A percentile compares a stretch with the other conserved stretches of the same genome.
Evolutionary conservation across 208 protist species (phyloP).

Genomic region (Zelonia costaricensis): DNA sequence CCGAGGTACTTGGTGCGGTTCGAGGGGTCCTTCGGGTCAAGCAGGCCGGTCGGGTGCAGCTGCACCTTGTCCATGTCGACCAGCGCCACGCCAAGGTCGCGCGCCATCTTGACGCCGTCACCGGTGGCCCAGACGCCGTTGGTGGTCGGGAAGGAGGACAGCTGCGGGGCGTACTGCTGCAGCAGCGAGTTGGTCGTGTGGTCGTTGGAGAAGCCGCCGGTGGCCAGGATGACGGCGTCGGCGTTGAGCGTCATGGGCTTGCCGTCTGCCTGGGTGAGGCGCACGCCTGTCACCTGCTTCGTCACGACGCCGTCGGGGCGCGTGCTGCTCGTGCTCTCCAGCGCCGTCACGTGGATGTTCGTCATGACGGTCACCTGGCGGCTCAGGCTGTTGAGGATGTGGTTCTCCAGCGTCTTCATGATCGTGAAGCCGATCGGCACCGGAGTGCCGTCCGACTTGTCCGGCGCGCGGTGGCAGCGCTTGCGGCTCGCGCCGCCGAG

Average conservation of each 20-base stretch:
- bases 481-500: constrained; percentile 89
- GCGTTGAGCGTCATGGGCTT: constrained; percentile 43
- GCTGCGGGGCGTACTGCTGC: constrained; percentile 71
- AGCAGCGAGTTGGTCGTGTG: constrained; percentile 64
- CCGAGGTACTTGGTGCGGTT: constrained; percentile 93
- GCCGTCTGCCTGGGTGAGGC: constrained; percentile 16
- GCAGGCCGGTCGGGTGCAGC: constrained; percentile 96
- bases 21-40: constrained; percentile 91
- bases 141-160: constrained; percentile 84
- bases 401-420: constrained; percentile 78
- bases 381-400: constrained; percentile 62
- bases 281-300: constrained; percentile 56
- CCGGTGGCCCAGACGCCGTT: constrained; percentile 89
- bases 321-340: constrained; percentile 37
- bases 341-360: constrained; percentile 36
- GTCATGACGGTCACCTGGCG: constrained; percentile 72
- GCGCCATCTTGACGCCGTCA: constrained; percentile 80
- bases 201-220: constrained; percentile 89
- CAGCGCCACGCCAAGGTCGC: constrained; percentile 66
- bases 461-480: constrained; percentile 86
- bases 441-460: constrained; percentile 72
- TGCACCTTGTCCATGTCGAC: constrained; percentile 95
- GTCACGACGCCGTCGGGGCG: constrained; percentile 41
- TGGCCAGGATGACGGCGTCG: constrained; percentile 90
- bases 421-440: constrained; percentile 91